Evolutionary conservation across 495 filamentous ascomycete genomes (phyloP), one percentile per base, ranked within the genome.

Genomic region (Lichenothelia convexa): DNA sequence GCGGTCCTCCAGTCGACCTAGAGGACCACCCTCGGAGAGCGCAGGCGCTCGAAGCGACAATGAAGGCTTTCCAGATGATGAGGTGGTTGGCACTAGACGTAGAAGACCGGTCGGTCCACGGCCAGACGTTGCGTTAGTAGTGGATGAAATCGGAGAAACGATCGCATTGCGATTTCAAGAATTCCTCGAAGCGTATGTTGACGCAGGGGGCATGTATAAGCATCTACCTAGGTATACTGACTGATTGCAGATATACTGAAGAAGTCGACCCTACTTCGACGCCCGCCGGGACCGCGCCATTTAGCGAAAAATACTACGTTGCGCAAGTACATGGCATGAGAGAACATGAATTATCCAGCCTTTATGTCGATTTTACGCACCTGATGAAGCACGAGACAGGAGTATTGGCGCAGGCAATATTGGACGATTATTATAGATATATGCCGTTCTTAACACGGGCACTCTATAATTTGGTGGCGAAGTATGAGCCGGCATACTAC

Each of bases 351-450:
- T 66, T 93, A n/a, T 94, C 86, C 1, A 99, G 89, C 4, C 74
- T 95, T 27, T 99, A 95, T 53, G 80, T 99, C 49, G 91, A 99
- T 58, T 99, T 75, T 62, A 81, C 71, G 34, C 89, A 99, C 57
- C 57, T 99, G 24, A 65, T 75, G 48, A 67, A 73, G 40, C 71
- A 78, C 40, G 80, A 53, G 34, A 48, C 57, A 38, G 59, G 79
- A 18, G 70, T 73, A 22, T 59, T 99, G 27, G 80, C 86, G 12
- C 73, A 72, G 35, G 86, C 83, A 23, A 80, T 95, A 39, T 75
- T 80, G 34, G 73, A 72, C 46, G 76, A 87, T 45, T 94, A 93
- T 65, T 95, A 95, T 56, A 78, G 89, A 43, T 94, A 93, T 54
- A 70, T 86, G 2, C 89, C 89, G 12, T 99, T 86, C 59, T 70